Base-by-base conservation (phyloP, 2,329 filamentous ascomycete genomes). In the Juglanconis oblonga region DNA sequence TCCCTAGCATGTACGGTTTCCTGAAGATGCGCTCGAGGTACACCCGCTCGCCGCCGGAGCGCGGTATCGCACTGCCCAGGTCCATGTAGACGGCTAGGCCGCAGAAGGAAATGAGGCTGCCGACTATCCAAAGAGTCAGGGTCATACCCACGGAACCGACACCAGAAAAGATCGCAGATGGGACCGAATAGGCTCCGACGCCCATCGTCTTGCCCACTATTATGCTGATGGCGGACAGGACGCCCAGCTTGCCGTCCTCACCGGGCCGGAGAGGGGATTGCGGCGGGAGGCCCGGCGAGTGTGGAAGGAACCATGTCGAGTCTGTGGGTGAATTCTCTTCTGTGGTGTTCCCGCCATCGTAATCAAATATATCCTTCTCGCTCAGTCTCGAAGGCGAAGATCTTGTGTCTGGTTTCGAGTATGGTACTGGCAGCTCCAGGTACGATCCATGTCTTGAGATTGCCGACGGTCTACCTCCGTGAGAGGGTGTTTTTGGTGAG, bases 101-200 rank as follows among this genome's bases (percentile, higher is more conserved):
- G 50, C 77, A 76, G 56, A 76, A 75, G 1, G 76, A 77, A 42
- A 80, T 76, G 10, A 78, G 62, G 32, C 72, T 73, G 36, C 80
- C 82, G 9, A 84, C 70, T 1, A 83, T 74, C 83, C 83, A 86
- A 24, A 86, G 70, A 50, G 82, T 72, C 13, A 86, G 70, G 7
- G 77, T 74, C 49, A 83, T 76, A 3, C 83, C 83, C 4, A 85
- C 82, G 7, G 77, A 83, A 0, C 82, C 82, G 1, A 81, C 79
- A 1, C 79, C 78, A 7, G 76, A 75, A 60, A 83, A 82, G 52
- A 86, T 81, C n/a, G 81, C 80, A 2, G 79, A 79, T 1, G 83
- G 83, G 1, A 83, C 82, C 0, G 82, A 82, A 66, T 84, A 86
- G 31, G 82, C 72, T 62, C 79, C 74, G 9, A 77, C 70, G 3